Percentiles rank a stretch among this genome's conserved stretches.
Conservation (phyloP, 1,284 basidiomycete genomes). For the Apiotrichum sp. region DNA sequence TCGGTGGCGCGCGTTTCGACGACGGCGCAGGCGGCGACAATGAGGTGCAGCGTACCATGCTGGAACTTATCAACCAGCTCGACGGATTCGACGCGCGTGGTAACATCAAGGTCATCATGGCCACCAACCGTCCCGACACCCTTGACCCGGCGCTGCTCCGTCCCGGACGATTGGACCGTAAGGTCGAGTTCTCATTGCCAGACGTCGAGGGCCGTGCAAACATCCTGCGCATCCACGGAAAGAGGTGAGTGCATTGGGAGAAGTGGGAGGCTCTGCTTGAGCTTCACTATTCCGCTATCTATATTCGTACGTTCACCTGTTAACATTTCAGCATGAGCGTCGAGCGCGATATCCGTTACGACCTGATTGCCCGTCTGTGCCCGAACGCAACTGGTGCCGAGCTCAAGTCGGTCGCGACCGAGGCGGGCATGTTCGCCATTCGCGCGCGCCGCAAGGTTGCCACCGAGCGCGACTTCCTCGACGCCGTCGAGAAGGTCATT, state of each 20-base stretch:
- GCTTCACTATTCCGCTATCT: too few relatives aligned
- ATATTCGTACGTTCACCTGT: too few relatives aligned
- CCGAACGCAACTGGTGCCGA: constrained; percentile 98
- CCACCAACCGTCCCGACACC: constrained; percentile 97
- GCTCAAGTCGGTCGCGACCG: constrained; percentile 90
- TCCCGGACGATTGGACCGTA: constrained; percentile 90
- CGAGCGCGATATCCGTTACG: constrained; percentile 94
- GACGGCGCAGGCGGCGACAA: constrained; percentile 99
- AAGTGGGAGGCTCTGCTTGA: too few relatives aligned
- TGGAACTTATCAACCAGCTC: constrained; percentile 97
- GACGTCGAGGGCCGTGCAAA: constrained; percentile 95
- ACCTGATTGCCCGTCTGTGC: constrained; percentile 92
- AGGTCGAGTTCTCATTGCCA: constrained; percentile 92
- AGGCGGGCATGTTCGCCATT: constrained; percentile 99
- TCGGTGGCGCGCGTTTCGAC: constrained; percentile 98
- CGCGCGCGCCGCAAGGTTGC: constrained; percentile 94
- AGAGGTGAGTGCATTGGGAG: constrained; percentile 74
- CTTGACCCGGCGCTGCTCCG: constrained; percentile 94
- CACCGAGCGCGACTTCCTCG: constrained; percentile 94
- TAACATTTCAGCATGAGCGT: constrained; percentile 75
- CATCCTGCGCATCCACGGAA: constrained; percentile 93
- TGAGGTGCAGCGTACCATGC: constrained; percentile 99
- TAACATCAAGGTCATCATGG: constrained; percentile 99
- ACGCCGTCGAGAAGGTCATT: constrained; percentile 97
- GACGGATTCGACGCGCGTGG: constrained; percentile 98